Percentiles rank a stretch among this genome's conserved stretches.
Conservation (phyloP, 495 filamentous ascomycete species). For the Penicillium egyptiacum region DNA sequence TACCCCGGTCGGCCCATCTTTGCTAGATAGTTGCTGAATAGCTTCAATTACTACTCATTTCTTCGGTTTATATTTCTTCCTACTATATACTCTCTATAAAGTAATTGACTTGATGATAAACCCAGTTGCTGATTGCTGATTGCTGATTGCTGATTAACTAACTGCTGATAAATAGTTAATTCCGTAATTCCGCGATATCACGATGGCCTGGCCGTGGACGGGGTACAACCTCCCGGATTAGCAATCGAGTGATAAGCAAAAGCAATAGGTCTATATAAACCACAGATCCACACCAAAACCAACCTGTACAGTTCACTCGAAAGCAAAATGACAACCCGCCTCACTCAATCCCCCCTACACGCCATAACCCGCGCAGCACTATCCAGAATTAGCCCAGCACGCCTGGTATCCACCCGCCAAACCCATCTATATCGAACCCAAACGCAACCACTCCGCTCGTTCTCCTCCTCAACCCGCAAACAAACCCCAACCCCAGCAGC, state of each 20-base stretch:
- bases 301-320: too few species aligned
- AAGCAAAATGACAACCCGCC: background rate
- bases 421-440: background rate
- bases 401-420: background rate
- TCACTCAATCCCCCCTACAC: background rate
- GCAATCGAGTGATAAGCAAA: background rate
- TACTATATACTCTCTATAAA: too few species aligned
- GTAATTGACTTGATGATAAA: too few species aligned
- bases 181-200: background rate
- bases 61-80: background rate
- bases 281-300: background rate
- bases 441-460: background rate
- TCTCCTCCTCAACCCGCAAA: conserved; percentile 5
- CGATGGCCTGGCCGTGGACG: background rate
- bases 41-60: background rate
- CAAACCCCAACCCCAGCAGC: conserved; percentile 6
- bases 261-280: background rate
- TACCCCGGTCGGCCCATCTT: background rate
- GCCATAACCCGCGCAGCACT: background rate
- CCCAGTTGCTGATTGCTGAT: too few species aligned
- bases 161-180: background rate
- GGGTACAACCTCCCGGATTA: background rate
- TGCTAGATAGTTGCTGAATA: background rate
- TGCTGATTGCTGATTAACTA: too few species aligned
- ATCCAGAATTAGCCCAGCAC: background rate